Evolutionary conservation across 1,284 basidiomycete species (phyloP), one percentile per base, ranked within the genome.

Genomic region (Cutaneotrichosporon dermatis): DNA sequence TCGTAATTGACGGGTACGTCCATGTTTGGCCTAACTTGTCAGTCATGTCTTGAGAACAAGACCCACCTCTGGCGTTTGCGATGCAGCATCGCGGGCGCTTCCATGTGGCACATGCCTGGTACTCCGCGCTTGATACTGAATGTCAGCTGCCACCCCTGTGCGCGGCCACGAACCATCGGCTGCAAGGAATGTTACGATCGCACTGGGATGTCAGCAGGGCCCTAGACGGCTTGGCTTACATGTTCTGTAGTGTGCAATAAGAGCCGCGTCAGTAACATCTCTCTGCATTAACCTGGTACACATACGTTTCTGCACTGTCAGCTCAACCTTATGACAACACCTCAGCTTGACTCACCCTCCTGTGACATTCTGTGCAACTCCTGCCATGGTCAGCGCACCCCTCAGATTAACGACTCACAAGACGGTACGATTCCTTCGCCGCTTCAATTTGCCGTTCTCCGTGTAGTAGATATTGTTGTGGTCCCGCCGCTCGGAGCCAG

Each of bases 131-230:
- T 74, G 51, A 76, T 70, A 55, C 73, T 74, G 59, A 0, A 16
- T 10, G 8, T 35, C 37, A 42, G 33, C 35, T 10, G 7, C 11
- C 25, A 25, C 25, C 25, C 25, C 25, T 25, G 25, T 25, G 36
- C 4, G 51, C 4, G 44, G 64, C 35, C 49, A 46, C 61, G 51
- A 33, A 73, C 73, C 76, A 78, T 66, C 75, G 59, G 53, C 67
- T 72, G 59, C 76, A 78, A 2, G 76, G 76, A 37, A 78, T 73
- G 56, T 76, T 76, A 11, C 76, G 66, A 54, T 78, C 76, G 36
- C 76, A 78, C 66, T 78, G 62, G 35, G 25, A 25, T 3, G 54
- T 70, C 58, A 68, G 62, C 46, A 16, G 1, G 6, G 36, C 59
- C 45, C 58, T 48, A 48, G 5, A 33, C 13, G 33, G 10, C 16